phyloP scores from a whole-genome alignment of 169 alveolate genomes.

The Plasmodium ovale region DNA sequence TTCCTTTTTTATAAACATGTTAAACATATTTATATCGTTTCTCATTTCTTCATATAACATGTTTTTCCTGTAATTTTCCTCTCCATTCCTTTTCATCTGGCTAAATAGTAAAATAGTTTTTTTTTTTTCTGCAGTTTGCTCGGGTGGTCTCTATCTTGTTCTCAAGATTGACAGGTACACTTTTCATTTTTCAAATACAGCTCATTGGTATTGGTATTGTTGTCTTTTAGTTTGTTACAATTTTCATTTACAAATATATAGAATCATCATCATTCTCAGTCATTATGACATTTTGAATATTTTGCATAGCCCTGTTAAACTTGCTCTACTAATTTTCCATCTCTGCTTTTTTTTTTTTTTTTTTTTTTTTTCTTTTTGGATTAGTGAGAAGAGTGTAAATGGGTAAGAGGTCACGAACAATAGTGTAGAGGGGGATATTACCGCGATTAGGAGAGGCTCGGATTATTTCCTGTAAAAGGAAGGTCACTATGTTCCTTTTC shows the following conservation, averaged over 20 bases:
- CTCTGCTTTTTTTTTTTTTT: too few relatives aligned
- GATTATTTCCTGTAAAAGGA: too few relatives aligned
- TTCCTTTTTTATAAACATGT: constrained; percentile 23
- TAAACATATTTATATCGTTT: constrained; percentile 9
- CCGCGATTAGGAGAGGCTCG: too few relatives aligned
- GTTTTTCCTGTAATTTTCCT: constrained; percentile 7
- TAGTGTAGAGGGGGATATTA: too few relatives aligned
- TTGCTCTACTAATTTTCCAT: constrained; percentile 57
- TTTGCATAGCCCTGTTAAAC: constrained; percentile 34
- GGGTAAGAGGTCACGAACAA: too few relatives aligned
- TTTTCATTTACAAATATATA: neutral
- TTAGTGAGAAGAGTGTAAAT: too few relatives aligned
- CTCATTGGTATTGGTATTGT: neutral
- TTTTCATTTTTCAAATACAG: too few relatives aligned
- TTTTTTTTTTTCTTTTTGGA: too few relatives aligned
- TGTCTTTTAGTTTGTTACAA: neutral
- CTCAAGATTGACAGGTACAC: too few relatives aligned
- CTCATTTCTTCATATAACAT: constrained; percentile 34
- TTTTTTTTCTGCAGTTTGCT: too few relatives aligned
- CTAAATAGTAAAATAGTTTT: neutral
- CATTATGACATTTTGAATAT: constrained; percentile 40
- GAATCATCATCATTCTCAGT: constrained; percentile 49
- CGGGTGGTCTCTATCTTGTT: too few relatives aligned
- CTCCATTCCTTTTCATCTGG: neutral
- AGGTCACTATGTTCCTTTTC: too few relatives aligned